A percentile compares a stretch with the other conserved stretches of the same genome.
Conservation (phyloP, 202 grass and related monocot genomes). For the Panicum hallii region DNA sequence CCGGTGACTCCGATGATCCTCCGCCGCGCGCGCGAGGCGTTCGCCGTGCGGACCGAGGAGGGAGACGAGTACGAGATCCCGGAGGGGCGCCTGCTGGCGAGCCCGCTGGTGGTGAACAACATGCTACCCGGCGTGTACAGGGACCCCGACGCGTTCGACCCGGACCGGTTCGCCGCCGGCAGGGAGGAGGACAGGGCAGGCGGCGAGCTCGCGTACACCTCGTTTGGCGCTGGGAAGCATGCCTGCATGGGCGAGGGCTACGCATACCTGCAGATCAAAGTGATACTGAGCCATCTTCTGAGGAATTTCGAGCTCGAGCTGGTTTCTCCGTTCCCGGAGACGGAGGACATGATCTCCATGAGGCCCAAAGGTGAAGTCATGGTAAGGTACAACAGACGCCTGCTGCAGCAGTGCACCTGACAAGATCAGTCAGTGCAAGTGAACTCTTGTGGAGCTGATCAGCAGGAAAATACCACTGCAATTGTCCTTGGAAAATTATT, state of each 20-base stretch:
- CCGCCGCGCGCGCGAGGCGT: slow-evolving; percentile 42
- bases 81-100: slow-evolving; percentile 47
- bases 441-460: too few species aligned
- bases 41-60: slow-evolving; percentile 43
- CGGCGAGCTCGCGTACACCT: slow-evolving; percentile 41
- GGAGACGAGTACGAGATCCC: slow-evolving; percentile 51
- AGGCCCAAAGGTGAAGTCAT: slow-evolving; percentile 49
- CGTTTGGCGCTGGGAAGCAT: slow-evolving; percentile 52
- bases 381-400: slow-evolving; percentile 50
- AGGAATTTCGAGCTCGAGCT: slow-evolving; percentile 58
- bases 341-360: slow-evolving; percentile 42
- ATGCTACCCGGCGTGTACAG: slow-evolving; percentile 31
- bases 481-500: too few species aligned
- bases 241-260: slow-evolving; percentile 57
- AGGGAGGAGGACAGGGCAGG: slow-evolving; percentile 48
- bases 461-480: too few species aligned
- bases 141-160: slow-evolving; percentile 51
- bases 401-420: neutral
- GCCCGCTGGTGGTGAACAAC: slow-evolving; percentile 48
- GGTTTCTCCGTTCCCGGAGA: slow-evolving; percentile 52
- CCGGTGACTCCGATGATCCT: slow-evolving; percentile 41
- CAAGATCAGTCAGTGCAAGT: too few species aligned
- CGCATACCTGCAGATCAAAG: slow-evolving; percentile 57
- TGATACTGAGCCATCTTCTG: slow-evolving; percentile 55
- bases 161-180: slow-evolving; percentile 41